Conservation (phyloP, 257 asterid species). For the Linderniella brevidens region DNA sequence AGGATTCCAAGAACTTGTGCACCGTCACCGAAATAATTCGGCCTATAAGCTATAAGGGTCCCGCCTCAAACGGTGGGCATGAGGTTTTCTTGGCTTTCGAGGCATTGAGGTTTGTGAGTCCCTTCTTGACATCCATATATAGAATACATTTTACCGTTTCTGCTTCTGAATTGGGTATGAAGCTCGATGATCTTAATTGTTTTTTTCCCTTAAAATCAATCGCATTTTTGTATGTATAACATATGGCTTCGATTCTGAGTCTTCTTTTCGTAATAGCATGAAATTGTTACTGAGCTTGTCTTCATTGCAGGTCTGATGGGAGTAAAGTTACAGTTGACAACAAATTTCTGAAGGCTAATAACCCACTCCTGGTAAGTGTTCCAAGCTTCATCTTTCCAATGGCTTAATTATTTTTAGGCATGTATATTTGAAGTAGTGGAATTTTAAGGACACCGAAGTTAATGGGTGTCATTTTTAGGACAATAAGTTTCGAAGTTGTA, state of each 20-base stretch:
- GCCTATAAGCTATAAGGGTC: conserved; percentile 55
- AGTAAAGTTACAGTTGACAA: conserved; percentile 66
- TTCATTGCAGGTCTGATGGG: conserved; percentile 69
- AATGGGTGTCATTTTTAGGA: too few relatives aligned
- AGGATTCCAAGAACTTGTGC: conserved; percentile 29
- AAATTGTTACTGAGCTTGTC: conserved; percentile 1
- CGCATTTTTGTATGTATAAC: too few relatives aligned
- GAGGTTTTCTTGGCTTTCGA: conserved; percentile 57
- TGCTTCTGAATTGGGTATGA: too few relatives aligned
- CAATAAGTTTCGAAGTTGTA: too few relatives aligned
- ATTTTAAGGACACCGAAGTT: too few relatives aligned
- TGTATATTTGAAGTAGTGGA: too few relatives aligned
- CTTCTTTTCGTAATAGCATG: too few relatives aligned
- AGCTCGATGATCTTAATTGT: too few relatives aligned
- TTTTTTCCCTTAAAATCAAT: too few relatives aligned
- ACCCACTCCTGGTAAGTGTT: conserved; percentile 61
- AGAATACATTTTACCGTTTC: too few relatives aligned
- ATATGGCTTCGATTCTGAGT: too few relatives aligned
- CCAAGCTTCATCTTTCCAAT: neutral
- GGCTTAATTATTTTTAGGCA: neutral
- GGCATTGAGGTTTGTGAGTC: conserved; percentile 64
- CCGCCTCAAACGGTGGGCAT: conserved; percentile 31
- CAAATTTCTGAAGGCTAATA: conserved; percentile 68
- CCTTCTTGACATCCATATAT: conserved; percentile 7
- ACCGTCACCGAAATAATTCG: conserved; percentile 49